Evolutionary conservation across 2,329 filamentous ascomycete genomes (phyloP).

Genomic region (Ophidiomyces ophidiicola): DNA sequence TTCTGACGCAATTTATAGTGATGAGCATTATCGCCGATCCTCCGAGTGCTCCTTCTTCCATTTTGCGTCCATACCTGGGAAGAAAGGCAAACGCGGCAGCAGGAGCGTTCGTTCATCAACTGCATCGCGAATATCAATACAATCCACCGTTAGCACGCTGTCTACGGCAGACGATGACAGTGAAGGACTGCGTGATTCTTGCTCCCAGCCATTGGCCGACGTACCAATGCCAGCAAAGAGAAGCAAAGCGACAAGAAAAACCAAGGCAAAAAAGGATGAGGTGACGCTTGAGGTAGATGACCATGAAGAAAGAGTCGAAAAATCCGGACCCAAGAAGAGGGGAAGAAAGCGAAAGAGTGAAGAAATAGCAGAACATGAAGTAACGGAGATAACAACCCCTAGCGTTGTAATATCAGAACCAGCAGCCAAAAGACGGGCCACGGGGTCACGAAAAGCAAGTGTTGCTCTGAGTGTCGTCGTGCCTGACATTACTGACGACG

Average conservation of each 20-base stretch:
- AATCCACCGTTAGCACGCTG: slow-evolving; percentile 34
- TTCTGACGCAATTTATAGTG: slow-evolving; percentile 37
- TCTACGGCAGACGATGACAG: slow-evolving; percentile 38
- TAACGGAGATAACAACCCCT: slow-evolving; percentile 12
- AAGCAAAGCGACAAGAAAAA: slow-evolving; percentile 25
- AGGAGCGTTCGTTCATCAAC: slow-evolving; percentile 54
- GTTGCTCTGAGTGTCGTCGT: slow-evolving; percentile 23
- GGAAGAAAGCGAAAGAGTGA: slow-evolving; percentile 55
- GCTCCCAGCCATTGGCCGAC: slow-evolving; percentile 45
- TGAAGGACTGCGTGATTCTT: slow-evolving; percentile 46
- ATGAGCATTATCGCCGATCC: slow-evolving; percentile 73
- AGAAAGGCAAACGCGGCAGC: slow-evolving; percentile 36
- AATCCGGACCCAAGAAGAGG: slow-evolving; percentile 28
- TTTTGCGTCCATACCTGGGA: slow-evolving; percentile 51
- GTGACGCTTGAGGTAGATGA: background rate
- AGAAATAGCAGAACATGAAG: slow-evolving; percentile 32
- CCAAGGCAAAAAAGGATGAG: slow-evolving; percentile 3
- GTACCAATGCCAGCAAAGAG: slow-evolving; percentile 34
- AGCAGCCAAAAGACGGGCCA: slow-evolving; percentile 49
- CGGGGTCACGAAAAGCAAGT: slow-evolving; percentile 40
- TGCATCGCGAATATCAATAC: slow-evolving; percentile 50
- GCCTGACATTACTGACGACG: slow-evolving; percentile 20
- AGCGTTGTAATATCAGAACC: slow-evolving; percentile 22
- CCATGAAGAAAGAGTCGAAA: slow-evolving; percentile 17
- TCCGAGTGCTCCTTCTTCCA: slow-evolving; percentile 73